These are phyloP conservation scores for Condylostoma magnum DNA, from an alignment of 169 alveolate species.

Conservation along the genomic window DNA sequence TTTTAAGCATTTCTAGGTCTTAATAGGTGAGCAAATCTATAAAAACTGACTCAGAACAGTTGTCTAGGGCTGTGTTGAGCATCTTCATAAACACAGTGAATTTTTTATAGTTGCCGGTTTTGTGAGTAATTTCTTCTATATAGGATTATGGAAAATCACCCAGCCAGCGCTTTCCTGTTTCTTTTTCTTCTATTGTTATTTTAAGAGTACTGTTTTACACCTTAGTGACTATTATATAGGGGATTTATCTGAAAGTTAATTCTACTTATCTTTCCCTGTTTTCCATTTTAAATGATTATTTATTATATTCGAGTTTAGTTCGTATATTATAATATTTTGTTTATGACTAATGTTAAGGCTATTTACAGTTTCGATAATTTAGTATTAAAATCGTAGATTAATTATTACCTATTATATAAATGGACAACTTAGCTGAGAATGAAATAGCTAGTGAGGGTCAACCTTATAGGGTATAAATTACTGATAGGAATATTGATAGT, in stretches of 20 bases:
- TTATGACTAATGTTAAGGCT: too few species aligned
- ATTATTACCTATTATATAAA: too few species aligned
- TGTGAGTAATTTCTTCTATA: slow-evolving; percentile 56
- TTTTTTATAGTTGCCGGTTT: slow-evolving; percentile 52
- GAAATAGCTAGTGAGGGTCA: too few species aligned
- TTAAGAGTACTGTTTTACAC: slow-evolving; percentile 29
- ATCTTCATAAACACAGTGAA: slow-evolving; percentile 51
- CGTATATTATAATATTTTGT: too few species aligned
- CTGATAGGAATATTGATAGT: too few species aligned
- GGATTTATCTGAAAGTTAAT: slow-evolving; percentile 12
- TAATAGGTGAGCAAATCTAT: slow-evolving; percentile 52
- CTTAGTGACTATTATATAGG: slow-evolving; percentile 25
- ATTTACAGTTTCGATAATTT: too few species aligned
- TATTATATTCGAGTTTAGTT: too few species aligned
- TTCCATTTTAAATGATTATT: not conserved
- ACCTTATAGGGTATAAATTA: too few species aligned
- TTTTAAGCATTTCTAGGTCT: slow-evolving; percentile 48
- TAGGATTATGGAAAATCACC: slow-evolving; percentile 49
- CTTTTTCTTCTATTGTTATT: slow-evolving; percentile 47
- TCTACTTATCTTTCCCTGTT: not conserved
- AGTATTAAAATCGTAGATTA: too few species aligned
- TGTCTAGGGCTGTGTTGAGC: slow-evolving; percentile 47
- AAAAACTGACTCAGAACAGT: slow-evolving; percentile 37
- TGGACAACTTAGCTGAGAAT: too few species aligned
- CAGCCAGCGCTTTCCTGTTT: slow-evolving; percentile 52